Evolutionary conservation across 2,329 filamentous ascomycete species (phyloP).

Genomic region (Canariomyces notabilis): DNA sequence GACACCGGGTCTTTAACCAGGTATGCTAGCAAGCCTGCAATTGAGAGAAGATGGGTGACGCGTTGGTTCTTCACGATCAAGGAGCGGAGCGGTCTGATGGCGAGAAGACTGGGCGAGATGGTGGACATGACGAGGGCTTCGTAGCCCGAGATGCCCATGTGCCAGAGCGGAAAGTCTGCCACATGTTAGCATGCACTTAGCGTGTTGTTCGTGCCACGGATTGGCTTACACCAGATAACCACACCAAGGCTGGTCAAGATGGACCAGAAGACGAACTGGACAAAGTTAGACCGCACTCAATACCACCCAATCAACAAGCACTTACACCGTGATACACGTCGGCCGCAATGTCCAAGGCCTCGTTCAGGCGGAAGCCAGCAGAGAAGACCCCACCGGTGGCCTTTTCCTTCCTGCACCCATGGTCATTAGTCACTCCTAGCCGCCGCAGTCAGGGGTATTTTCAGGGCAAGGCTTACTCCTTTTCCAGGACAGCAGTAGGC

Average conservation of each 20-base stretch:
- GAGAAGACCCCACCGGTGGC: slow-evolving; percentile 65
- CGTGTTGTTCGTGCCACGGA: background rate
- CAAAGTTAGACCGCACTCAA: slow-evolving; percentile 12
- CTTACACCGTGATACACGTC: slow-evolving; percentile 88
- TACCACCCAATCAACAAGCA: slow-evolving; percentile 10
- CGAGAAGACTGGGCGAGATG: slow-evolving; percentile 73
- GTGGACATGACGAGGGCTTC: slow-evolving; percentile 85
- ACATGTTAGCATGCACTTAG: slow-evolving; percentile 1
- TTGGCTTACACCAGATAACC: slow-evolving; percentile 83
- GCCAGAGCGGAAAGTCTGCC: slow-evolving; percentile 89
- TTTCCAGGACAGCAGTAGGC: slow-evolving; percentile 54
- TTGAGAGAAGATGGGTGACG: slow-evolving; percentile 68
- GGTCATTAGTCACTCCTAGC: slow-evolving; percentile 6
- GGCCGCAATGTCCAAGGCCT: slow-evolving; percentile 73
- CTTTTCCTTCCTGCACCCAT: slow-evolving; percentile 63
- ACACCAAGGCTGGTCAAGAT: slow-evolving; percentile 85
- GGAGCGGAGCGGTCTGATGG: slow-evolving; percentile 62
- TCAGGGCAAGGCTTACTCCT: slow-evolving; percentile 58
- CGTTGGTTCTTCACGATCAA: slow-evolving; percentile 65
- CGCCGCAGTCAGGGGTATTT: background rate
- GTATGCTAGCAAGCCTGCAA: slow-evolving; percentile 71
- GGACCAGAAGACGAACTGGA: slow-evolving; percentile 89
- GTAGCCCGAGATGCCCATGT: slow-evolving; percentile 98
- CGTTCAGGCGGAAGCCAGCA: slow-evolving; percentile 65
- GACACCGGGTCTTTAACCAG: slow-evolving; percentile 64